These are phyloP conservation scores for Sphenostylis stenocarpa DNA, from an alignment of 306 rosid species.

Conservation along the genomic window DNA sequence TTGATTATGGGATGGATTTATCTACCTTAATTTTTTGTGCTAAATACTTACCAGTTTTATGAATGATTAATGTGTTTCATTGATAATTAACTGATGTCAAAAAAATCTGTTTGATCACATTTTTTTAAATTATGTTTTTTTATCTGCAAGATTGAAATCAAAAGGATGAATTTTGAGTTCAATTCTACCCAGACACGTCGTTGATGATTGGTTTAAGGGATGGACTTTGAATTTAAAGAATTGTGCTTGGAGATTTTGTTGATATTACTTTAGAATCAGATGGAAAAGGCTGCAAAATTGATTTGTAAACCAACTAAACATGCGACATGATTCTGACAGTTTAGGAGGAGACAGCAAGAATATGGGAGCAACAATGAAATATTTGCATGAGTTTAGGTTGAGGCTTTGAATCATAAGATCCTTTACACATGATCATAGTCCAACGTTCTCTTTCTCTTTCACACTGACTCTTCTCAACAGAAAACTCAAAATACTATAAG, in stretches of 20 bases:
- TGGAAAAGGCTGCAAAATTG: conserved; percentile 27
- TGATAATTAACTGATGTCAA: no score
- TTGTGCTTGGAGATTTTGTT: background rate
- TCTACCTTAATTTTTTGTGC: no score
- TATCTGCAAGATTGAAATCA: no score
- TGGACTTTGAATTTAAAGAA: background rate
- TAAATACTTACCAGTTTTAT: no score
- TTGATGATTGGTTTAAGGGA: background rate
- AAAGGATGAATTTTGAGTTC: no score
- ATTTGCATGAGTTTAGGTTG: background rate
- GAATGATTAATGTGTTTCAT: no score
- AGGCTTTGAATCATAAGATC: conserved; percentile 29
- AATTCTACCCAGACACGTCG: background rate
- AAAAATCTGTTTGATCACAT: no score
- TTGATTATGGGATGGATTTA: background rate
- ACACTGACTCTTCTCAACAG: background rate
- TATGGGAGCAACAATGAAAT: conserved; percentile 24
- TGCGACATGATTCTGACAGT: conserved; percentile 39
- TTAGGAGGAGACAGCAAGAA: conserved; percentile 36
- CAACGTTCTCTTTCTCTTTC: conserved; percentile 5
- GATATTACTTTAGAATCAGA: conserved; percentile 17
- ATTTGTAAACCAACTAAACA: conserved; percentile 24
- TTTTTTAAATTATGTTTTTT: no score
- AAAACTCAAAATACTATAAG: conserved; percentile 17
- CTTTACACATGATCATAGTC: conserved; percentile 20